Conservation (phyloP, 306 rosid species). For the Begonia masoniana region DNA sequence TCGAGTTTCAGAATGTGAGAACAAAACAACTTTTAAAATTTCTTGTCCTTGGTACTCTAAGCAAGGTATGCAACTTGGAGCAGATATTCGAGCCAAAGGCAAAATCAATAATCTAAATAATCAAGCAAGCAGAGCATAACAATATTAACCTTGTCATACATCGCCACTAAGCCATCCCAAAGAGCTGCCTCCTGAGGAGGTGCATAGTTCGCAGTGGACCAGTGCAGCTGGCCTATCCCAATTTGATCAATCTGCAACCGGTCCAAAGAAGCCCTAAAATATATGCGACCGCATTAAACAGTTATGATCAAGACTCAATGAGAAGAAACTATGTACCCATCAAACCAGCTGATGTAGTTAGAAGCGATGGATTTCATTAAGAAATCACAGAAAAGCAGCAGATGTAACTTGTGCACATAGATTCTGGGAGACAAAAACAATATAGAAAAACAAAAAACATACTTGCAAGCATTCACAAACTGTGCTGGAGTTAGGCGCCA, state of each 20-base stretch:
- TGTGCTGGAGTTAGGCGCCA: constrained; percentile 88
- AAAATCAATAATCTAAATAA: too few relatives aligned
- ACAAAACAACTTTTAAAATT: too few relatives aligned
- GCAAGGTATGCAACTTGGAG: too few relatives aligned
- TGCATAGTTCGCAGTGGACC: constrained; percentile 94
- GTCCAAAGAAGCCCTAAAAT: constrained; percentile 69
- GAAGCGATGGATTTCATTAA: neutral
- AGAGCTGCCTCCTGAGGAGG: constrained; percentile 85
- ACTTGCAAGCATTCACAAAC: constrained; percentile 94
- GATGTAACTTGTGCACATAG: neutral
- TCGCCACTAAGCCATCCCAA: constrained; percentile 96
- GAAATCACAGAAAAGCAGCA: neutral
- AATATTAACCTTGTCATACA: constrained; percentile 73
- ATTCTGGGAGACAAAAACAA: neutral
- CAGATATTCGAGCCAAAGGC: too few relatives aligned
- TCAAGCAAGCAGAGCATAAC: neutral
- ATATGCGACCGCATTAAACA: constrained; percentile 3
- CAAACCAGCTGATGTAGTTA: too few relatives aligned
- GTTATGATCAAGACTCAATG: constrained; percentile 3
- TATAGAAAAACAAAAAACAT: neutral
- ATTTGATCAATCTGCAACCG: constrained; percentile 77
- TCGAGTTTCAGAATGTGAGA: too few relatives aligned
- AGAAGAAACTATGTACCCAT: too few relatives aligned
- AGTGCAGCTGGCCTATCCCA: constrained; percentile 89
- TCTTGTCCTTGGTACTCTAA: too few relatives aligned